Evolutionary conservation across 306 rosid species (phyloP).

Genomic region (Cucurbita moschata): DNA sequence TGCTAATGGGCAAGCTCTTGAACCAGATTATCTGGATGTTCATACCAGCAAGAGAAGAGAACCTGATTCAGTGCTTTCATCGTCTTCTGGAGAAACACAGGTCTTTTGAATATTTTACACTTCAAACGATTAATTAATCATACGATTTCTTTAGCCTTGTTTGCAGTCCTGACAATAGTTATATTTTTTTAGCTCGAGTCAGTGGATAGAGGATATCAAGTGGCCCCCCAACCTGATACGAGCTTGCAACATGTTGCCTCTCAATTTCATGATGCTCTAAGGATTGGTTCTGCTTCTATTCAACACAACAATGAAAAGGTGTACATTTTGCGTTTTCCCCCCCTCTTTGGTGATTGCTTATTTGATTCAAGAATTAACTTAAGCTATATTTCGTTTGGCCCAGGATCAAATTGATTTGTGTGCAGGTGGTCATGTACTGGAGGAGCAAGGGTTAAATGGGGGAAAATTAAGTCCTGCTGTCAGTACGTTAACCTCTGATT

Average conservation of each 20-base stretch:
- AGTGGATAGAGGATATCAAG: constrained; percentile 37
- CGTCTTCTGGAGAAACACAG: constrained; percentile 53
- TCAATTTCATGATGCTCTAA: constrained; percentile 55
- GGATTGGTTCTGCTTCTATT: constrained; percentile 43
- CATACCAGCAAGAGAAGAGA: constrained; percentile 39
- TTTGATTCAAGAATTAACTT: background rate
- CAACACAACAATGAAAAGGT: constrained; percentile 36
- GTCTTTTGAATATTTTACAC: constrained; percentile 13
- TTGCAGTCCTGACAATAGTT: background rate
- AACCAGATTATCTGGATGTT: constrained; percentile 42
- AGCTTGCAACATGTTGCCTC: constrained; percentile 64
- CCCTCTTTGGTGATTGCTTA: background rate
- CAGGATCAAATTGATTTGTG: constrained; percentile 36
- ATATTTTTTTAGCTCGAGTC: constrained; percentile 34
- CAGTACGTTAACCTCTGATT: constrained; percentile 26
- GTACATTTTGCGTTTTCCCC: constrained; percentile 19
- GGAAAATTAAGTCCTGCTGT: constrained; percentile 38
- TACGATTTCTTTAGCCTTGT: background rate
- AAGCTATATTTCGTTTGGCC: constrained; percentile 8
- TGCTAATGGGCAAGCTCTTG: constrained; percentile 56
- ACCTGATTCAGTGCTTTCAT: constrained; percentile 35
- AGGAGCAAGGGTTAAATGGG: constrained; percentile 29
- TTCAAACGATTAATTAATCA: background rate
- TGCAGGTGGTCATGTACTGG: constrained; percentile 28
- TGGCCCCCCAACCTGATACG: constrained; percentile 41